Conservation (phyloP, 2,329 filamentous ascomycete species). For the Claviceps digitariae region DNA sequence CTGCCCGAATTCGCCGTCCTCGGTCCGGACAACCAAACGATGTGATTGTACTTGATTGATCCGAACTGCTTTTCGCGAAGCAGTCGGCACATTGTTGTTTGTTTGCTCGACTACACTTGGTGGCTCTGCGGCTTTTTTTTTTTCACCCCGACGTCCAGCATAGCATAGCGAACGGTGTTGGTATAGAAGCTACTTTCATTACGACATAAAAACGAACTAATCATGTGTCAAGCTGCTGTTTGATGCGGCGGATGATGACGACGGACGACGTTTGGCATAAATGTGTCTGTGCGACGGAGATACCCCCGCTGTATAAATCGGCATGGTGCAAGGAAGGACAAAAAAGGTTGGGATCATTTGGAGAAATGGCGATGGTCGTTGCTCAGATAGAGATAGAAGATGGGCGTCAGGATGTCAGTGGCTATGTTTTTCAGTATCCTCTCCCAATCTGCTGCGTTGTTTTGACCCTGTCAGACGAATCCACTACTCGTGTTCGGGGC, state of each 20-base stretch:
- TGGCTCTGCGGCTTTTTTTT: neutral
- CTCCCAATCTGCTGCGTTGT: too few relatives aligned
- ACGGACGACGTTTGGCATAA: constrained; percentile 1
- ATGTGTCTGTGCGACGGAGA: neutral
- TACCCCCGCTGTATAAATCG: neutral
- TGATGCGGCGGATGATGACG: neutral
- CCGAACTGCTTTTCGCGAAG: neutral
- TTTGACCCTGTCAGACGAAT: too few relatives aligned
- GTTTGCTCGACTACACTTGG: neutral
- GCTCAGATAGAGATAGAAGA: neutral
- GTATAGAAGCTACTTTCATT: constrained; percentile 2
- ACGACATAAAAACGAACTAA: neutral
- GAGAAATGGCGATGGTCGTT: neutral
- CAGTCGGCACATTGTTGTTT: neutral
- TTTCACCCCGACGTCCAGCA: neutral
- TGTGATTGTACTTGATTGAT: constrained; percentile 20
- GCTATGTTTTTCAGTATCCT: neutral
- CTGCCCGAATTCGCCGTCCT: neutral
- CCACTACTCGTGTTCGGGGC: too few relatives aligned
- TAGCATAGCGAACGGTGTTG: constrained; percentile 7
- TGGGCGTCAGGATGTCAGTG: neutral
- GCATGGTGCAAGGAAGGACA: neutral
- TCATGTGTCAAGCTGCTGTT: neutral
- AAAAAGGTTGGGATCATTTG: neutral
- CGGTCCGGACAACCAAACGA: constrained; percentile 14